These are phyloP conservation scores for Ogataea salicorniae DNA, from an alignment of 805 yeast genomes.

Conservation along the genomic window DNA sequence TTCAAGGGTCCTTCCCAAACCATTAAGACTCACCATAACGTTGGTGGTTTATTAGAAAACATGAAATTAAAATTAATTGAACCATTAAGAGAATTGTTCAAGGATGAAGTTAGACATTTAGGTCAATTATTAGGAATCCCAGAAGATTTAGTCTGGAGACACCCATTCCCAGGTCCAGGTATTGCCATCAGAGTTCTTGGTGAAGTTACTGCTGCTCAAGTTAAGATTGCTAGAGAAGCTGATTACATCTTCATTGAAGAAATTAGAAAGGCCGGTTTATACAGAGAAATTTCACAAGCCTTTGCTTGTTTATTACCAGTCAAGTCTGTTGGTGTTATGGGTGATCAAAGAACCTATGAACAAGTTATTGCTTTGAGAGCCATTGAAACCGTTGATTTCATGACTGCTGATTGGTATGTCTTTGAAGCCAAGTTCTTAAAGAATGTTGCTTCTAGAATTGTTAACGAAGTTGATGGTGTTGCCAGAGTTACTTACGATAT, in stretches of 20 bases:
- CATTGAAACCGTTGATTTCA: slow-evolving; percentile 94
- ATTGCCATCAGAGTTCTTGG: slow-evolving; percentile 97
- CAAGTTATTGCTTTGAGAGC: slow-evolving; percentile 99
- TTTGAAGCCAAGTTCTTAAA: slow-evolving; percentile 91
- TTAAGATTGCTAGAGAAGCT: slow-evolving; percentile 95
- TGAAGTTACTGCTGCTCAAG: slow-evolving; percentile 90
- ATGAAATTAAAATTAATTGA: slow-evolving; percentile 98
- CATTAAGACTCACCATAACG: slow-evolving; percentile 98
- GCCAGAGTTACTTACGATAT: slow-evolving; percentile 98
- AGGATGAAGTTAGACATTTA: slow-evolving; percentile 95
- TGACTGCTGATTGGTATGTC: slow-evolving; percentile 99
- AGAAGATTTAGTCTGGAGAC: slow-evolving; percentile 98
- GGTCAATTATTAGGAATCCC: slow-evolving; percentile 95
- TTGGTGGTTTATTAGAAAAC: slow-evolving; percentile 95
- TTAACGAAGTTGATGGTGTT: slow-evolving; percentile 97
- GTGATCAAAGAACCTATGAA: slow-evolving; percentile 98
- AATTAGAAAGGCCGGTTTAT: slow-evolving; percentile 87
- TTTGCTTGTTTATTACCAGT: slow-evolving; percentile 97
- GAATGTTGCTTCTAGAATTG: slow-evolving; percentile 90
- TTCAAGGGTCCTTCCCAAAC: slow-evolving; percentile 99
- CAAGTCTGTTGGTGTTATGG: slow-evolving; percentile 99
- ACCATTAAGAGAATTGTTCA: slow-evolving; percentile 97
- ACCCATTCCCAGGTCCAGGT: slow-evolving; percentile 99
- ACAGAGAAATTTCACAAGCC: slow-evolving; percentile 92
- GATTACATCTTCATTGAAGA: slow-evolving; percentile 95